Evolutionary conservation across 2,329 filamentous ascomycete species (phyloP).

Genomic region (Colletotrichum somersetense): DNA sequence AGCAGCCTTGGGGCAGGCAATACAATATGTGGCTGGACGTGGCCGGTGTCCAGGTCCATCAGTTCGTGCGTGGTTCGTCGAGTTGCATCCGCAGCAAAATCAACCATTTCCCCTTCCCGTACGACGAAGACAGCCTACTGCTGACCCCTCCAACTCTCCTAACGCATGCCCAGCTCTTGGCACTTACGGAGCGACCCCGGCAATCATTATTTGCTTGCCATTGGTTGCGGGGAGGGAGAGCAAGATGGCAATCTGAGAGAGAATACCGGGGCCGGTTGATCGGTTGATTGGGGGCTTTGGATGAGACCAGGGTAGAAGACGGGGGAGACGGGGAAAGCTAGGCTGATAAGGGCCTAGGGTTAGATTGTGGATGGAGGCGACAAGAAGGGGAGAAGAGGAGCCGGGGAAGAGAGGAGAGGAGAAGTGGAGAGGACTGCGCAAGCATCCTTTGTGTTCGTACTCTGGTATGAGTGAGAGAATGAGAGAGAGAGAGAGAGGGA

Average conservation of each 20-base stretch:
- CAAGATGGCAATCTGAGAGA: neutral
- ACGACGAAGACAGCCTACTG: conserved; percentile 11
- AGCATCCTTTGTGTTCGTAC: neutral
- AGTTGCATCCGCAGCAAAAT: conserved; percentile 8
- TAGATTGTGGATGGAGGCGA: conserved; percentile 10
- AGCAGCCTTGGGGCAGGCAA: neutral
- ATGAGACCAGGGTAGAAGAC: neutral
- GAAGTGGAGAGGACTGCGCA: neutral
- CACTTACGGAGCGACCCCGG: conserved; percentile 14
- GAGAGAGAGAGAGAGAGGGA: no score
- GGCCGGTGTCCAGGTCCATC: neutral
- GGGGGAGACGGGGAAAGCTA: neutral
- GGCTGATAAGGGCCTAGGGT: no score
- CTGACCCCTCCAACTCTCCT: conserved; percentile 8
- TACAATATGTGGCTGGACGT: neutral
- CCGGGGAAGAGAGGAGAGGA: neutral
- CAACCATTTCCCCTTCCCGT: conserved; percentile 14
- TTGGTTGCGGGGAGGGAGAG: conserved; percentile 20
- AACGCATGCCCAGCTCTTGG: conserved; percentile 35
- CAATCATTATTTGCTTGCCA: conserved; percentile 5
- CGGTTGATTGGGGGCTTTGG: neutral
- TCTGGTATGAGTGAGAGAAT: neutral
- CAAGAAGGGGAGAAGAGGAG: neutral
- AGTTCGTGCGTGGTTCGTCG: neutral
- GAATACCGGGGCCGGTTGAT: neutral